Evolutionary conservation across 352 stramenopile genomes (phyloP), one percentile per base, ranked within the genome.

Genomic region (Phytophthora kernoviae): DNA sequence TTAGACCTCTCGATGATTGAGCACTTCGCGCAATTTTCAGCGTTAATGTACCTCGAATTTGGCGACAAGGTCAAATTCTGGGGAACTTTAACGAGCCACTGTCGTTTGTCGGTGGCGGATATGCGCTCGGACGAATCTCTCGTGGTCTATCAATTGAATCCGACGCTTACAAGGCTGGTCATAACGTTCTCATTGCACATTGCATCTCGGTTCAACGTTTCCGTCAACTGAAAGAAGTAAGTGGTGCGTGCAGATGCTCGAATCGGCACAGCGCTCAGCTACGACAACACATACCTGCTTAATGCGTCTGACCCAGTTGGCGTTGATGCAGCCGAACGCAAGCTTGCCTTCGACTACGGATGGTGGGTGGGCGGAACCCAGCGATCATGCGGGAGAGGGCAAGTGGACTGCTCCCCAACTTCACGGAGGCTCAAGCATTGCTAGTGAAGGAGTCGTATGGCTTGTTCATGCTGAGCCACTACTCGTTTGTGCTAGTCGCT

Each of bases 401-500:
- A 5, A 81, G 88, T 9, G 59, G 70, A n/a, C 71, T 84, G 14
- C 69, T 98, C 18, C 93, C 93, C 10, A 22, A 44, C 33, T 98
- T 98, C 66, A 94, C 91, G 17, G 27, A 54, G 11, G 58, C 80
- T n/a, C 70, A 97, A 53, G 54, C 79, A n/a, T 66, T 71, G 27
- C 22, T 84, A 26, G 52, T 98, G 17, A 68, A 73, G 36, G 79
- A 73, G 10, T 95, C 81, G 17, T 79, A 77, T 54, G 94, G 98
- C 51, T 93, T 98, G 57, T 86, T 98, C 52, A 96, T 94, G 33
- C 62, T 98, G 11, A 98, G 98, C 73, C 87, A 98, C 67, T 98
- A 98, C 74, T 62, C 53, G 33, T 69, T 69, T 18, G 68, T 64
- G 22, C 39, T 56, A 1, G 77, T 81, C 10, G 75, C 70, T 0